Percentiles rank a stretch among this genome's conserved stretches.
Evolutionary conservation across 805 yeast genomes (phyloP).

Genomic region (Pichia scutulata): DNA sequence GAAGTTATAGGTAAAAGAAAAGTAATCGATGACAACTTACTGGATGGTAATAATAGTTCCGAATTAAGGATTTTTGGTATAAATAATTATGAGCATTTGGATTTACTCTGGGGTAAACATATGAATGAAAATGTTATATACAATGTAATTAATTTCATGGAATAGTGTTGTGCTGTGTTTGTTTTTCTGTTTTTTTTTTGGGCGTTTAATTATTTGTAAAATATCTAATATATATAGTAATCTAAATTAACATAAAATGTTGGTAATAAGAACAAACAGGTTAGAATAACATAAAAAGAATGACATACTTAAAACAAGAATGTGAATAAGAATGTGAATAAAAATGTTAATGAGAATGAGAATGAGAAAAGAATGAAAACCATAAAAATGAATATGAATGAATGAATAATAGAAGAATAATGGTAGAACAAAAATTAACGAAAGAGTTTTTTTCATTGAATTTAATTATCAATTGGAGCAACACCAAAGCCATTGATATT

Average conservation of each 20-base stretch:
- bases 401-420: not conserved
- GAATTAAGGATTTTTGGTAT: constrained; percentile 40
- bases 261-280: too few species aligned
- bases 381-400: not conserved
- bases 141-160: constrained; percentile 30
- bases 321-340: not conserved
- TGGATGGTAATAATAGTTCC: not conserved
- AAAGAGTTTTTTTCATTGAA: not conserved
- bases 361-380: not conserved
- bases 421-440: not conserved
- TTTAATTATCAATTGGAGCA: constrained; percentile 21
- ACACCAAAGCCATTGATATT: constrained; percentile 42
- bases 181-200: not conserved
- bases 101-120: constrained; percentile 84
- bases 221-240: not conserved
- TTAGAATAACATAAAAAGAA: not conserved
- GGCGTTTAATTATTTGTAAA: not conserved
- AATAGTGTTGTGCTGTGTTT: not conserved
- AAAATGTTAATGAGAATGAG: not conserved
- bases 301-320: not conserved
- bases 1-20: constrained; percentile 4
- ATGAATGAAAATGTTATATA: constrained; percentile 43
- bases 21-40: not conserved
- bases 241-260: not conserved
- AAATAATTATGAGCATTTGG: constrained; percentile 76